Evolutionary conservation across 306 rosid species (phyloP).

Genomic region (Cotoneaster glaucophyllus): DNA sequence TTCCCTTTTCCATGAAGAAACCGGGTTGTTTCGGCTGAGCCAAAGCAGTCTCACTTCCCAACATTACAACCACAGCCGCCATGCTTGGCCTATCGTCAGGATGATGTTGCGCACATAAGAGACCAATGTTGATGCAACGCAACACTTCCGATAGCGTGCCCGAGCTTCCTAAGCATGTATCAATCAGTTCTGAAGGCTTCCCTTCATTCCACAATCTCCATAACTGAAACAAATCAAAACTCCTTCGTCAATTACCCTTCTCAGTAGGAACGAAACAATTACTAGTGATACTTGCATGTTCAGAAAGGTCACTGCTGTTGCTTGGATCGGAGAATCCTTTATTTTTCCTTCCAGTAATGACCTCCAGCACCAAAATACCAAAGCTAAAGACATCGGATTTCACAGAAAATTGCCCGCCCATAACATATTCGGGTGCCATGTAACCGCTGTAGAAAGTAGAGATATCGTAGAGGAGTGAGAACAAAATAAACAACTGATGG

Average conservation of each 20-base stretch:
- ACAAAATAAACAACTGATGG: not conserved
- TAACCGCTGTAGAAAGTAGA: conserved; percentile 36
- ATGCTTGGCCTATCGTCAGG: conserved; percentile 21
- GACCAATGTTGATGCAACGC: conserved; percentile 40
- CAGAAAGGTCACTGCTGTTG: conserved; percentile 33
- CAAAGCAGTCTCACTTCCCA: conserved; percentile 30
- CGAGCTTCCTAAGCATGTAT: conserved; percentile 7
- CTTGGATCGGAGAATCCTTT: conserved; percentile 23
- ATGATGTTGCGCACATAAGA: conserved; percentile 39
- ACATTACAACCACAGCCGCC: conserved; percentile 27
- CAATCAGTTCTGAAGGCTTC: conserved; percentile 21
- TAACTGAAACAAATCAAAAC: conserved; percentile 5
- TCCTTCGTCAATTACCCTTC: not conserved
- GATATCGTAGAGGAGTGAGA: not conserved
- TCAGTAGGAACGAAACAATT: not conserved
- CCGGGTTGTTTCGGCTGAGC: conserved; percentile 36
- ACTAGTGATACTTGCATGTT: conserved; percentile 33
- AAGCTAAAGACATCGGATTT: conserved; percentile 60
- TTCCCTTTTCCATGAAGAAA: conserved; percentile 6
- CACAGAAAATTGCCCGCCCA: conserved; percentile 38
- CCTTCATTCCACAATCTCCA: conserved; percentile 29
- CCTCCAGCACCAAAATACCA: conserved; percentile 46
- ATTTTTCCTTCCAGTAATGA: conserved; percentile 35
- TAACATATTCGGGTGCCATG: conserved; percentile 54
- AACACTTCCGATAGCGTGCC: conserved; percentile 4